Conservation (phyloP, 2,329 filamentous ascomycete genomes). For the Curvularia eragrostidis region DNA sequence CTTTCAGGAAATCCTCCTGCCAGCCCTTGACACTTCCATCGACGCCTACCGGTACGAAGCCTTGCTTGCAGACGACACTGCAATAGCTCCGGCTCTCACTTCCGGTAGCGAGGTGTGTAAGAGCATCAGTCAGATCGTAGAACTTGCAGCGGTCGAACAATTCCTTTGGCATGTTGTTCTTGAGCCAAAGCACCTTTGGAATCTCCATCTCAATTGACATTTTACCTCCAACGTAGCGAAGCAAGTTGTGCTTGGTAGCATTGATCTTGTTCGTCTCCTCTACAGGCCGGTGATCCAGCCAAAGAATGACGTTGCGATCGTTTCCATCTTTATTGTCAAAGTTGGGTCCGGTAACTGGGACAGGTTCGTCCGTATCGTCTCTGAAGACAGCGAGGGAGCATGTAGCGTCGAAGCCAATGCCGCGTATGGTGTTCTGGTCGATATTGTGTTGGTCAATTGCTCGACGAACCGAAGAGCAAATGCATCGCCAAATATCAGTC, state of each 20-base stretch:
- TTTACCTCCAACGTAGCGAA: constrained; percentile 94
- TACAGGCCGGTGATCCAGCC: constrained; percentile 93
- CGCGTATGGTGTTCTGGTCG: constrained; percentile 76
- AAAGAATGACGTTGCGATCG: constrained; percentile 93
- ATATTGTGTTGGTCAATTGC: constrained; percentile 83
- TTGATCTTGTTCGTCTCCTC: constrained; percentile 95
- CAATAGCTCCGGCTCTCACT: constrained; percentile 93
- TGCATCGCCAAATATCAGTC: constrained; percentile 93
- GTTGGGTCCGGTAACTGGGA: constrained; percentile 86
- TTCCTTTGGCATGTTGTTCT: constrained; percentile 95
- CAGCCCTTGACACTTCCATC: constrained; percentile 97
- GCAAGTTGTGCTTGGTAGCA: constrained; percentile 85
- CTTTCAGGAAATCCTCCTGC: constrained; percentile 91
- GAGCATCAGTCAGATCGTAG: constrained; percentile 89
- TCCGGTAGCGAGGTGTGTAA: constrained; percentile 93
- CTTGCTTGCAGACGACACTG: constrained; percentile 96
- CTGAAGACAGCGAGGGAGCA: constrained; percentile 94
- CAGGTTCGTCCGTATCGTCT: constrained; percentile 85
- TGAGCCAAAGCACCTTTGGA: constrained; percentile 96
- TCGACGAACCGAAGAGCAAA: constrained; percentile 84
- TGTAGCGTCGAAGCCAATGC: constrained; percentile 98
- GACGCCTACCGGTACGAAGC: constrained; percentile 93
- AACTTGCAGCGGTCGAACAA: constrained; percentile 94
- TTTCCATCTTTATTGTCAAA: constrained; percentile 78
- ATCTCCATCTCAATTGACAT: constrained; percentile 99